Evolutionary conservation across 257 asterid species (phyloP).

Genomic region (Petrea volubilis): DNA sequence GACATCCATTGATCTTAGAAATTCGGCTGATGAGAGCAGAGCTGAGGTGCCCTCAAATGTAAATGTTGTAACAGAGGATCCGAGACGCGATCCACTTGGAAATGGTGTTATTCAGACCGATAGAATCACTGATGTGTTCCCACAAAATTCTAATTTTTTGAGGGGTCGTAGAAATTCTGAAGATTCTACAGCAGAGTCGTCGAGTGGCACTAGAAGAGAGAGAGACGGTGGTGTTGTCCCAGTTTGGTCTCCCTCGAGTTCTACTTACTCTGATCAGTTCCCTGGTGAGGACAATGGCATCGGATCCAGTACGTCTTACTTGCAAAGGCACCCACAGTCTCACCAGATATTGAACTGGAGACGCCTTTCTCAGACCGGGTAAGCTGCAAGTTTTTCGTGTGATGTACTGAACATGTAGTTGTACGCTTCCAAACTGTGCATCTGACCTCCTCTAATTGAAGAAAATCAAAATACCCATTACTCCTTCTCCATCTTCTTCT

Average conservation of each 20-base stretch:
- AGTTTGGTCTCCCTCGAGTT: constrained; percentile 83
- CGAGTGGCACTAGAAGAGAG: constrained; percentile 48
- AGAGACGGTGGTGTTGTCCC: constrained; percentile 87
- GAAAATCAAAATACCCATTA: too few species aligned
- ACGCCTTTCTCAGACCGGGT: constrained; percentile 82
- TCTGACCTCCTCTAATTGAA: too few species aligned
- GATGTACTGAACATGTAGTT: not conserved
- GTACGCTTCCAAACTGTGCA: not conserved
- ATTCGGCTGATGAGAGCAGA: constrained; percentile 48
- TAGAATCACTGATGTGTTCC: constrained; percentile 25
- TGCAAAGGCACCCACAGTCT: constrained; percentile 71
- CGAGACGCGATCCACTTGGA: constrained; percentile 31
- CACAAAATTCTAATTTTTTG: constrained; percentile 27
- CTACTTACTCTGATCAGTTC: constrained; percentile 62
- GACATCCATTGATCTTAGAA: constrained; percentile 50
- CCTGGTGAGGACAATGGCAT: constrained; percentile 55
- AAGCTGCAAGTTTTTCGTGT: constrained; percentile 3
- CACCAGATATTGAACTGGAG: constrained; percentile 74
- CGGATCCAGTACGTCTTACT: constrained; percentile 56
- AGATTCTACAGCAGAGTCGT: constrained; percentile 92
- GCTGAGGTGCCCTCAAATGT: constrained; percentile 80
- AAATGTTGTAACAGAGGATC: constrained; percentile 43
- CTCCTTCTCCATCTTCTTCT: too few species aligned
- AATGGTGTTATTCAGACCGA: constrained; percentile 17
- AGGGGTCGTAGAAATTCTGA: constrained; percentile 62